A percentile compares a stretch with the other conserved stretches of the same genome.
These are phyloP conservation scores for Fusarium tanahbumbuense DNA, from an alignment of 2,329 filamentous ascomycete species.

Conservation along the genomic window DNA sequence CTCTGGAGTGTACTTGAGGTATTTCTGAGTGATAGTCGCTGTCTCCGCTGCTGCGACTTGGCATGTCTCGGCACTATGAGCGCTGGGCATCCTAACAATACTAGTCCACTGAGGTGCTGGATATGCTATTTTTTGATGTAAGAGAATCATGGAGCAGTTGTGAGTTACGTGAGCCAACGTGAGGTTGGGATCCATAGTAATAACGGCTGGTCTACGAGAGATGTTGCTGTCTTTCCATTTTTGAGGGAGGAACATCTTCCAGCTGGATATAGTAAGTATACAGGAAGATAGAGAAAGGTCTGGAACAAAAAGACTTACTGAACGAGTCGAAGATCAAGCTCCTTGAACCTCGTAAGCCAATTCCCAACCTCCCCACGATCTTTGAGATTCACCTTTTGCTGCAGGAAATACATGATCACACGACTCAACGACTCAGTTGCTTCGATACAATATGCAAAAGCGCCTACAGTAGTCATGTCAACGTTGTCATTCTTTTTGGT, in stretches of 20 bases:
- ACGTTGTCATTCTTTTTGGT: constrained; percentile 23
- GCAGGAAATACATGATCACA: constrained; percentile 59
- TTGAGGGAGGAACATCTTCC: constrained; percentile 49
- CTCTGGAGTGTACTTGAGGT: constrained; percentile 53
- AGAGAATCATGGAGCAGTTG: constrained; percentile 61
- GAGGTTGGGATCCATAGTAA: constrained; percentile 61
- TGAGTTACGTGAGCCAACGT: constrained; percentile 62
- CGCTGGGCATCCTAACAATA: constrained; percentile 53
- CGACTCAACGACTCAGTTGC: constrained; percentile 60
- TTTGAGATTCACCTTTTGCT: constrained; percentile 55
- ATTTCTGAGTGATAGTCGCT: constrained; percentile 59
- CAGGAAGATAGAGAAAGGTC: rapidly evolving
- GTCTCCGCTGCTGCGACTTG: constrained; percentile 59
- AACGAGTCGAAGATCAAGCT: constrained; percentile 59
- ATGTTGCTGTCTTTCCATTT: constrained; percentile 53
- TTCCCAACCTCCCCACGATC: constrained; percentile 55
- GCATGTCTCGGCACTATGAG: constrained; percentile 62
- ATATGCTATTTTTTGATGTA: constrained; percentile 62
- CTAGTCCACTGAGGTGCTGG: constrained; percentile 48
- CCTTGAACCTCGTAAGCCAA: constrained; percentile 61
- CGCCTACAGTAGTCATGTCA: constrained; percentile 55
- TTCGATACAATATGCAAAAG: constrained; percentile 60
- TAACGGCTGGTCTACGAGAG: constrained; percentile 38
- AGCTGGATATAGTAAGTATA: constrained; percentile 30
- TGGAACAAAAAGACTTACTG: constrained; percentile 47